These are phyloP conservation scores for Cyberlindnera americana DNA, from an alignment of 805 yeast species.

Conservation along the genomic window DNA sequence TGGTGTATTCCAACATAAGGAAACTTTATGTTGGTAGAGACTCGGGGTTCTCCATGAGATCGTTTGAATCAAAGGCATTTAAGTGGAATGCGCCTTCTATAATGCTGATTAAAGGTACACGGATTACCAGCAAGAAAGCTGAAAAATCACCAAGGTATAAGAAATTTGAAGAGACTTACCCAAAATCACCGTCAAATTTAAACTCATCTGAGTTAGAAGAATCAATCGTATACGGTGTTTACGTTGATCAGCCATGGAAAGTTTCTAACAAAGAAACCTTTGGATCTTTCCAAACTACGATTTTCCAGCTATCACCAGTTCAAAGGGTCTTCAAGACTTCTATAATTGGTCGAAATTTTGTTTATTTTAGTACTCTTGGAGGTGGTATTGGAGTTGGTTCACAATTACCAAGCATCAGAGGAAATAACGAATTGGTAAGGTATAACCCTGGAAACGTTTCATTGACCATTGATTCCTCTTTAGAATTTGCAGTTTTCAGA, in stretches of 20 bases:
- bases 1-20: constrained; percentile 45
- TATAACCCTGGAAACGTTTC: constrained; percentile 75
- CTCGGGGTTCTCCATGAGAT: constrained; percentile 83
- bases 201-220: constrained; percentile 35
- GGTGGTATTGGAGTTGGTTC: constrained; percentile 85
- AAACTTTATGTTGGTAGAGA: constrained; percentile 70
- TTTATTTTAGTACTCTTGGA: constrained; percentile 69
- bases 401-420: constrained; percentile 55
- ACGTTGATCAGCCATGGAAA: constrained; percentile 72
- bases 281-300: constrained; percentile 55
- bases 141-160: constrained; percentile 43
- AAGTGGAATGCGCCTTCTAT: constrained; percentile 91
- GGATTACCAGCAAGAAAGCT: constrained; percentile 22
- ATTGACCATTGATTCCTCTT: constrained; percentile 67
- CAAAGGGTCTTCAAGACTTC: constrained; percentile 49
- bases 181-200: constrained; percentile 33
- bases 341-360: constrained; percentile 35
- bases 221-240: constrained; percentile 58
- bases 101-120: constrained; percentile 58
- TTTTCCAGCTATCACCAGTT: constrained; percentile 66
- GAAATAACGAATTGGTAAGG: constrained; percentile 35
- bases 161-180: constrained; percentile 48
- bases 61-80: constrained; percentile 63
- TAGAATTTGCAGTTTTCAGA: constrained; percentile 81
- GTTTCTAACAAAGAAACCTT: constrained; percentile 66